Evolutionary conservation across 1,284 basidiomycete genomes (phyloP), one percentile per base, ranked within the genome.

Genomic region (Cystobasidium pallidum): DNA sequence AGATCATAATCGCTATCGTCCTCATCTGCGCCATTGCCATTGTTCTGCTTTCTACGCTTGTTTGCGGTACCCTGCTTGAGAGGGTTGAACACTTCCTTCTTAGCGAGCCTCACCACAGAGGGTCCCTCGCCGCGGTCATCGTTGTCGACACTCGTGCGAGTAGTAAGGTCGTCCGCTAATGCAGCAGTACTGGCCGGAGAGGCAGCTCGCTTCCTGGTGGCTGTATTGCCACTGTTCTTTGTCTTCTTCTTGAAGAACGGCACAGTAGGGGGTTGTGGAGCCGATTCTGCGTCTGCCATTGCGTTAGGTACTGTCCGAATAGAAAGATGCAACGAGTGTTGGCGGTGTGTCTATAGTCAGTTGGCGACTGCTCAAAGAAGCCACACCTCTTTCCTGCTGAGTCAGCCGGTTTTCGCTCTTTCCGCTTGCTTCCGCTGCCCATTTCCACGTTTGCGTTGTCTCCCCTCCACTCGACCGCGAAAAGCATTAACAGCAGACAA

Each of bases 161-260:
- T 39, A 41, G 3, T 63, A 32, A n/a, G n/a, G n/a, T 30, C 64
- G 19, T 4, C 43, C 26, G 49, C 64, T 21, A 13, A 13, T 17
- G 51, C 52, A 24, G 19, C 26, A 1, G 28, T 26, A 32, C 43
- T 64, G 47, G 15, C 52, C 19, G 67, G 67, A 24, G 54, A 58
- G 11, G 58, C 55, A 47, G 67, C 67, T 61, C 68, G 59, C 52
- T 63, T 64, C 68, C 64, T 71, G 17, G 68, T 71, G 34, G 68
- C 68, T 28, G 68, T 63, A 41, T 51, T 45, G 49, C 57, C 61
- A 55, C 59, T 49, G 24, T 30, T 39, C 59, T 71, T 71, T 47
- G 59, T 28, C 68, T 71, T 71, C 39, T 71, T 71, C 61, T 71
- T 71, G 68, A 71, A 71, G 61, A 71, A 71, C n/a, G 68, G 68